Evolutionary conservation across 768 basidiomycete species (phyloP).

Genomic region (Cystofilobasidium bisporidii): DNA sequence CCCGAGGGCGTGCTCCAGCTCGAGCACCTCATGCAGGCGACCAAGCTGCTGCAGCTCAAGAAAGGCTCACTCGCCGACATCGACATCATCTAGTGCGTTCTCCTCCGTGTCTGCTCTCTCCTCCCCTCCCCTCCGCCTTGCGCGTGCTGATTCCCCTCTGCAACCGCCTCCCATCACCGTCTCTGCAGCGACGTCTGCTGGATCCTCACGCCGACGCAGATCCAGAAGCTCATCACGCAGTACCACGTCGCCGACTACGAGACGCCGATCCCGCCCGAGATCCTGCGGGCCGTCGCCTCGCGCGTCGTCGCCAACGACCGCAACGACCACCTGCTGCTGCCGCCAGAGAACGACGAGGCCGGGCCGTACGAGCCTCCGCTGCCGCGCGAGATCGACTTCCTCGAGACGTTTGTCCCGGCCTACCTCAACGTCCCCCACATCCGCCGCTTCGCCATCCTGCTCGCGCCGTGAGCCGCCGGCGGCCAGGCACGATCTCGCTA

Average conservation of each 20-base stretch:
- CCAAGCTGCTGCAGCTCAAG: slow-evolving; percentile 92
- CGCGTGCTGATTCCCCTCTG: too few species aligned
- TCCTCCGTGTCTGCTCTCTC: background rate
- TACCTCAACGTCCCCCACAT: slow-evolving; percentile 25
- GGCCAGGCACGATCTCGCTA: background rate
- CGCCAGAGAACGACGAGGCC: slow-evolving; percentile 94
- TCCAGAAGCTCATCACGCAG: slow-evolving; percentile 97
- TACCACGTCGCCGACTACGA: slow-evolving; percentile 99
- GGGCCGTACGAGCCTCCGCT: slow-evolving; percentile 88
- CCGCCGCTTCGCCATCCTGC: slow-evolving; percentile 2
- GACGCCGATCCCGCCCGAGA: slow-evolving; percentile 96
- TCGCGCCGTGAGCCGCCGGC: slow-evolving; percentile 1
- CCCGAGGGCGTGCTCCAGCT: slow-evolving; percentile 94
- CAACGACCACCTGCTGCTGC: slow-evolving; percentile 88
- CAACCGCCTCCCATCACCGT: background rate
- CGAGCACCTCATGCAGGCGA: slow-evolving; percentile 99
- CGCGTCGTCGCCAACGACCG: slow-evolving; percentile 92
- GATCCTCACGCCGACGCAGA: slow-evolving; percentile 99
- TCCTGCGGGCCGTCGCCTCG: slow-evolving; percentile 89
- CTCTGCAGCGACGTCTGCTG: slow-evolving; percentile 64
- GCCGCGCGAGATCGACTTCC: slow-evolving; percentile 84
- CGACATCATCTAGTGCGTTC: slow-evolving; percentile 72
- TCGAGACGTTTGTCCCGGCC: slow-evolving; percentile 61
- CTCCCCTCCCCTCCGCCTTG: background rate
- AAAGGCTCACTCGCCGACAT: slow-evolving; percentile 94